Evolutionary conservation across 805 yeast species (phyloP), one percentile per base, ranked within the genome.

Genomic region (Soucietia sequanensis): DNA sequence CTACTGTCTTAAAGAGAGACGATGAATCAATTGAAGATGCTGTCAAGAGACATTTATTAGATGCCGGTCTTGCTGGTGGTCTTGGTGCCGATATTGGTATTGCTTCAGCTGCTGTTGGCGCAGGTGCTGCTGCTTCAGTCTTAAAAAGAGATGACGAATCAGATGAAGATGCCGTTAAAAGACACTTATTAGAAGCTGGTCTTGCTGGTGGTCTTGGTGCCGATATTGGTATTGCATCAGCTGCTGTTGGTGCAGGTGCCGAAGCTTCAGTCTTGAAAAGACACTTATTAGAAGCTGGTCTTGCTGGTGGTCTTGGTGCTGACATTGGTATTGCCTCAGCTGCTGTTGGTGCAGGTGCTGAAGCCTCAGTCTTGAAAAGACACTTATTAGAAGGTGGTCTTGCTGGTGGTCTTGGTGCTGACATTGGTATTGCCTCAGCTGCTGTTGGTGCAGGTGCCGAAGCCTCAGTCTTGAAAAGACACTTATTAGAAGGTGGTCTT

Each of bases 381-480:
- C 23, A 25, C 12, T 21, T 21, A 11, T 21, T 21, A 21, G 23
- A 8, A 9, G 23, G 10, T 21, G 23, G 23, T 15, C 11, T 32
- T 18, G 36, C 21, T 22, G 34, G 26, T 10, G 37, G 28, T 15
- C 31, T 27, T 27, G 37, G 35, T 12, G 31, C 23, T 25, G 31
- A 15, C 4, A 17, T 28, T 28, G 31, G 31, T 17, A 17, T 18
- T 4, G 33, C 29, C 2, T 12, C 25, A 20, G 34, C 36, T 22
- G 40, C 14, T 12, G 31, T 29, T 12, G 32, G 30, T 10, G 41
- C 18, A 31, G 43, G 21, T 21, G 40, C 33, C 14, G 36, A 18
- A 10, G 46, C 25, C 17, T 34, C 28, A 3, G 30, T 50, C 28
- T 30, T 29, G 15, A 50, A 50, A 42, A 42, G 36, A 42, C 44